Base-by-base conservation (phyloP, 345 rosid species). In the Arabidopsis arenosa region DNA sequence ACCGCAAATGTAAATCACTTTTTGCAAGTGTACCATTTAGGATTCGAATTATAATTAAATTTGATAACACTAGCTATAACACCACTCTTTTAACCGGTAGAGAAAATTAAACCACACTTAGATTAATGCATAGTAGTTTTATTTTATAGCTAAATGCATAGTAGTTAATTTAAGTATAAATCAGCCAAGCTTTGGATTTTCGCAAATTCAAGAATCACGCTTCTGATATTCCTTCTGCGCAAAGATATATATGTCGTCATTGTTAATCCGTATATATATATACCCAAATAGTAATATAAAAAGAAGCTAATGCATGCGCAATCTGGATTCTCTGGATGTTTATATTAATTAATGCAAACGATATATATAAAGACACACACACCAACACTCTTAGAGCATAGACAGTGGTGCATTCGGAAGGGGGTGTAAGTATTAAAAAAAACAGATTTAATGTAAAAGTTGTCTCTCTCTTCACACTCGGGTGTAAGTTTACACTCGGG, bases 161-260 rank as follows among this genome's bases (percentile, higher is more conserved):
- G 32, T 28, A 28, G 32, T 28, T 28, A 28, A 28, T 28, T 1
- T 35, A 33, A 48, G 5, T 66, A 40, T 28, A 60, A 62, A 32
- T 43, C 37, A 63, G 21, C 43, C 4, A 0, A 53, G 26, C 58
- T 54, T 63, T 45, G 75, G 32, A 70, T 44, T 70, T 63, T 63
- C 53, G 61, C 66, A 63, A 55, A 47, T 39, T 65, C 76, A 65
- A 77, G 80, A 77, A 71, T 71, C 80, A 77, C 72, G 80, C 80
- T 71, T 77, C 76, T 71, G 80, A 64, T 77, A 65, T 77, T 70
- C 76, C 76, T 77, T 77, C 72, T 77, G 76, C 62, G n/a, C 76
- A 2, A 71, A 77, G 80, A 77, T 64, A 77, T 76, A 77, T 56
- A 70, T 57, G 21, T 18, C 21, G 65, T 57, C 52, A 48, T 17